These are phyloP conservation scores for Sporobolomyces phaffii DNA, from an alignment of 768 basidiomycete genomes.

Conservation along the genomic window DNA sequence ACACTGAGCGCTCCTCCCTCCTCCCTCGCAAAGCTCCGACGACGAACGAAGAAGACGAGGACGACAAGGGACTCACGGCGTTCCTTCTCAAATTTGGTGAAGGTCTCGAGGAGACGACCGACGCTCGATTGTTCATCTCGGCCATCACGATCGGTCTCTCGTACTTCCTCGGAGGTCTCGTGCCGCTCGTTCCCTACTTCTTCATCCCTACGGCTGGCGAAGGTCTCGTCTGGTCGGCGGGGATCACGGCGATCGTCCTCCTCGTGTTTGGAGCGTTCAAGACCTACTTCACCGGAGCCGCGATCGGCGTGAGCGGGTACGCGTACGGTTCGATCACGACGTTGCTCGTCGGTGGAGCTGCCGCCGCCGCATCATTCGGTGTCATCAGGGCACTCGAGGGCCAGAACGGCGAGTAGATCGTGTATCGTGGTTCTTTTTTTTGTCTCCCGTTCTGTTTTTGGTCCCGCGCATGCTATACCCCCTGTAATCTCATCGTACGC, in stretches of 20 bases:
- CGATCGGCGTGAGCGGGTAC: constrained; percentile 51
- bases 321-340: constrained; percentile 82
- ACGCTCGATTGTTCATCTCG: constrained; percentile 73
- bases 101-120: constrained; percentile 86
- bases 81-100: constrained; percentile 96
- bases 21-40: constrained; percentile 13
- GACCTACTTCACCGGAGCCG: constrained; percentile 47
- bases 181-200: constrained; percentile 71
- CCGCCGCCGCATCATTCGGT: constrained; percentile 68
- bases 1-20: constrained; percentile 19
- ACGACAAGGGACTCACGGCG: constrained; percentile 77
- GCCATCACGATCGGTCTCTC: constrained; percentile 93
- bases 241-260: constrained; percentile 76
- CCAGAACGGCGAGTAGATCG: not conserved
- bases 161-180: constrained; percentile 80
- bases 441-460: not conserved
- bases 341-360: constrained; percentile 78
- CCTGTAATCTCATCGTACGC: too few species aligned
- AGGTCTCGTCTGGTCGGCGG: constrained; percentile 52
- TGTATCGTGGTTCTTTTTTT: not conserved
- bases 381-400: constrained; percentile 56
- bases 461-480: too few species aligned
- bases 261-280: constrained; percentile 88
- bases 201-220: constrained; percentile 65
- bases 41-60: constrained; percentile 54